These are phyloP conservation scores for Fusarium sp. DNA, from an alignment of 2,329 filamentous ascomycete species.

Conservation along the genomic window DNA sequence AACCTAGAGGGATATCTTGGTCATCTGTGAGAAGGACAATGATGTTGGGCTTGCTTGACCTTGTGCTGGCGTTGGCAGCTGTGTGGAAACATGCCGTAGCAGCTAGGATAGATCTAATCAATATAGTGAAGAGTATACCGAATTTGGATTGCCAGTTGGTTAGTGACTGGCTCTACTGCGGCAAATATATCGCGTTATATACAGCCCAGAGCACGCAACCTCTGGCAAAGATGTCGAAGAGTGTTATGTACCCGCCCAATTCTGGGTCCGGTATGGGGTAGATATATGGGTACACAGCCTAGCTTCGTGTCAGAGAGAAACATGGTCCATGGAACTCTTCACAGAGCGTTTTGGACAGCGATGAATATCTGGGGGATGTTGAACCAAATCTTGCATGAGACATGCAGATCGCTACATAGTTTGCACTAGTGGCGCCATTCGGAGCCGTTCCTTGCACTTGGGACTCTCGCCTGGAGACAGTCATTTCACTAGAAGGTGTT, in stretches of 20 bases:
- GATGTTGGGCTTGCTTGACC: neutral
- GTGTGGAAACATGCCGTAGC: neutral
- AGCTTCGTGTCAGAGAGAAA: neutral
- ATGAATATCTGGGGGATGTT: neutral
- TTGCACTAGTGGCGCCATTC: neutral
- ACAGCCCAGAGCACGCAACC: neutral
- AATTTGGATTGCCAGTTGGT: neutral
- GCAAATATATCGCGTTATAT: neutral
- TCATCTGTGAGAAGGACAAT: neutral
- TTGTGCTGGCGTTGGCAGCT: neutral
- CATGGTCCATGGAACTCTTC: neutral
- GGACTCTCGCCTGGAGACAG: neutral
- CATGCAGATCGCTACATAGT: neutral
- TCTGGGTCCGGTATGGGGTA: neutral
- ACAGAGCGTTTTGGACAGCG: neutral
- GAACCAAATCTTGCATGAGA: neutral
- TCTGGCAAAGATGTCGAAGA: neutral
- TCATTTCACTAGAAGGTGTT: neutral
- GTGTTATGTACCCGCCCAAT: neutral
- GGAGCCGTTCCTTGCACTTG: neutral
- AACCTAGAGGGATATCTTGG: neutral
- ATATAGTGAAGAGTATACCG: neutral
- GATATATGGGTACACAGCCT: neutral
- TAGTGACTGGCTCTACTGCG: neutral
- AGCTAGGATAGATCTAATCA: neutral